Percentiles rank a stretch among this genome's conserved stretches.
Evolutionary conservation across 192 early-diverging fungal genomes (phyloP).

Genomic region (Glomus cerebriforme): DNA sequence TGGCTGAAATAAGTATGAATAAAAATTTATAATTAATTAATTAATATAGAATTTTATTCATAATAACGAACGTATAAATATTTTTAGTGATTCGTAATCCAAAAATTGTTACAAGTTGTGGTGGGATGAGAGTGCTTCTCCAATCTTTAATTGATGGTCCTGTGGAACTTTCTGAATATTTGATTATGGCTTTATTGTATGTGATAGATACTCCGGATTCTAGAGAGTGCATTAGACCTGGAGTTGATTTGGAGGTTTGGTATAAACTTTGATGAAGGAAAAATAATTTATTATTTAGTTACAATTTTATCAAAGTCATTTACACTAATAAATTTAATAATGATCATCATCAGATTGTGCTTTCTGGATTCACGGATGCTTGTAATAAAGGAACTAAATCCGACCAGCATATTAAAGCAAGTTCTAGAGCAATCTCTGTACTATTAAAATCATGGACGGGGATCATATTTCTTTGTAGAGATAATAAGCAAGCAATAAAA

Average conservation of each 20-base stretch:
- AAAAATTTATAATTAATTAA: neutral
- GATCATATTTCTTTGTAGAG: constrained; percentile 72
- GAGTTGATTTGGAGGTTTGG: constrained; percentile 74
- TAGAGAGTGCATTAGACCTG: constrained; percentile 66
- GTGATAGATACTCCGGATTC: constrained; percentile 72
- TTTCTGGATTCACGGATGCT: constrained; percentile 79
- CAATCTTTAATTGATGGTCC: constrained; percentile 66
- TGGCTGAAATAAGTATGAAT: constrained; percentile 68
- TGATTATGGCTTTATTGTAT: constrained; percentile 68
- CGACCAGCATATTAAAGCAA: constrained; percentile 67
- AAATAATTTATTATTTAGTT: neutral
- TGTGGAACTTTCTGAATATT: constrained; percentile 55
- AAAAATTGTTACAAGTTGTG: constrained; percentile 56
- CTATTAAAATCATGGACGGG: constrained; percentile 81
- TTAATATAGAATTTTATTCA: neutral
- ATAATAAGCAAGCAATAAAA: constrained; percentile 68
- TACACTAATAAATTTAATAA: neutral
- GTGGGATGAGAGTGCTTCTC: constrained; percentile 72
- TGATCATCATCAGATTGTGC: constrained; percentile 66
- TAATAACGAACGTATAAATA: neutral
- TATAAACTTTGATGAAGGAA: neutral
- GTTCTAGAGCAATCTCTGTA: constrained; percentile 61
- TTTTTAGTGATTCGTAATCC: constrained; percentile 61
- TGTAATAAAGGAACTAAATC: constrained; percentile 62
- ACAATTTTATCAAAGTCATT: neutral